Base-by-base conservation (phyloP, 2,329 filamentous ascomycete species). In the Sporothrix phasma region DNA sequence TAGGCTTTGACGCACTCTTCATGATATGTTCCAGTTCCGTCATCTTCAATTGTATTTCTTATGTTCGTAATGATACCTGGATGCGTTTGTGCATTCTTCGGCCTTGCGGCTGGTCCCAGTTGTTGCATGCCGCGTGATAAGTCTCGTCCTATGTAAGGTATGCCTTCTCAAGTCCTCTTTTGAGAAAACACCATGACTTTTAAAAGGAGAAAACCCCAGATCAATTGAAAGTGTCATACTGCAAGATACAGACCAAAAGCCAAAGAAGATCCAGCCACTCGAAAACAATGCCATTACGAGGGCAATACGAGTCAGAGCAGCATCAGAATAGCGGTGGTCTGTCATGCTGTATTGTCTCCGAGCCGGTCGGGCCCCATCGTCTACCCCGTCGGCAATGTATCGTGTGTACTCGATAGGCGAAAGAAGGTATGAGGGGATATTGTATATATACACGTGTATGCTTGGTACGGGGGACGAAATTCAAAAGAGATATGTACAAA, bases 361-460 rank as follows among this genome's bases (percentile, higher is more conserved):
- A 19, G 4, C 13, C 7, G 26, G 10, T 13, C 15, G 26, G 51
- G 31, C 26, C 3, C 47, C 15, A 7, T 3, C 31, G 39, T 7
- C 10, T 24, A 19, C 49, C 11, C n/a, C 13, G 31, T 39, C 17
- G n/a, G 31, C 51, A 56, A 39, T 39, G 31, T 56, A 39, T 56
- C 51, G 51, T 39, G 24, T 51, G 13, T 24, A 24, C n/a, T 56
- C 7, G 46, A 60, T 17, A 45, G 13, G 34, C 15, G n/a, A 10
- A 60, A 46, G 41, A 60, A 31, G 31, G 46, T 45, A 31, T n/a
- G 24, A 46, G 17, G 41, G 56, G 56, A 41, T 60, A 60, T 60
- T 60, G 56, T 60, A 59, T 59, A 59, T 59, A 39, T 59, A 59
- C 54, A 59, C 51, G 31, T 39, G 54, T 45, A 29, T 59, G 54